Percentiles rank a stretch among this genome's conserved stretches.
Conservation (phyloP, 208 protist species). For the Leishmania lainsoni region DNA sequence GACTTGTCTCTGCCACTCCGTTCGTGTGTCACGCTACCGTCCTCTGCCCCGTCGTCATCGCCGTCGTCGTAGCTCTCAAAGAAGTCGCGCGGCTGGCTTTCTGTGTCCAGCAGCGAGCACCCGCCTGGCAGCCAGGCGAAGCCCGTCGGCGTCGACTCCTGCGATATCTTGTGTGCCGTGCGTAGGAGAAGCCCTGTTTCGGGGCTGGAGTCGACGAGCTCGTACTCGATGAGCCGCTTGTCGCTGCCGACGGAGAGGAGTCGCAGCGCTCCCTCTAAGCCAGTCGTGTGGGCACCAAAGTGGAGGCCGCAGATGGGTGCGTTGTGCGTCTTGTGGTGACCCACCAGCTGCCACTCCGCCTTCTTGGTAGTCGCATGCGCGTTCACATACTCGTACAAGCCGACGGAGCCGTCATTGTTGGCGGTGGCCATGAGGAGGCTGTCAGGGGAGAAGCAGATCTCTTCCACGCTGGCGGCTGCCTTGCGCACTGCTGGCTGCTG, state of each 20-base stretch:
- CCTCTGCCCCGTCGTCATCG: background rate
- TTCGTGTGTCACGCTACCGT: background rate
- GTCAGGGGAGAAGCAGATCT: slow-evolving; percentile 86
- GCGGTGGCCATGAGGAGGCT: slow-evolving; percentile 82
- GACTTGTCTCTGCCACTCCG: background rate
- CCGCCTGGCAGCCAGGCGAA: slow-evolving; percentile 77
- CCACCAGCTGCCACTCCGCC: slow-evolving; percentile 92
- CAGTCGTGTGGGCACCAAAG: slow-evolving; percentile 65
- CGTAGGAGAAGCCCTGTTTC: slow-evolving; percentile 85
- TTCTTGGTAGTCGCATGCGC: slow-evolving; percentile 13
- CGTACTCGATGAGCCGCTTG: slow-evolving; percentile 94
- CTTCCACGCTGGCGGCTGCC: slow-evolving; percentile 58
- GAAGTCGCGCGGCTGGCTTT: slow-evolving; percentile 40
- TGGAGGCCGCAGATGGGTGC: slow-evolving; percentile 88
- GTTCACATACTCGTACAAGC: slow-evolving; percentile 85
- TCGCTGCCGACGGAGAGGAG: slow-evolving; percentile 95
- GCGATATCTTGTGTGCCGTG: slow-evolving; percentile 89
- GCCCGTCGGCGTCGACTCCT: slow-evolving; percentile 88
- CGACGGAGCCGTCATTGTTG: slow-evolving; percentile 80
- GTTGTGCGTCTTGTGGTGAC: slow-evolving; percentile 91
- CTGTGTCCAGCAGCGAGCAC: slow-evolving; percentile 43
- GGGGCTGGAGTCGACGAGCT: slow-evolving; percentile 86
- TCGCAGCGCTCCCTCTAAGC: slow-evolving; percentile 45
- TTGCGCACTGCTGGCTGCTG: slow-evolving; percentile 46
- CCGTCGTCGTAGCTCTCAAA: slow-evolving; percentile 17